phyloP scores from a whole-genome alignment of 768 basidiomycete genomes.

The Lactarius tabidus region DNA sequence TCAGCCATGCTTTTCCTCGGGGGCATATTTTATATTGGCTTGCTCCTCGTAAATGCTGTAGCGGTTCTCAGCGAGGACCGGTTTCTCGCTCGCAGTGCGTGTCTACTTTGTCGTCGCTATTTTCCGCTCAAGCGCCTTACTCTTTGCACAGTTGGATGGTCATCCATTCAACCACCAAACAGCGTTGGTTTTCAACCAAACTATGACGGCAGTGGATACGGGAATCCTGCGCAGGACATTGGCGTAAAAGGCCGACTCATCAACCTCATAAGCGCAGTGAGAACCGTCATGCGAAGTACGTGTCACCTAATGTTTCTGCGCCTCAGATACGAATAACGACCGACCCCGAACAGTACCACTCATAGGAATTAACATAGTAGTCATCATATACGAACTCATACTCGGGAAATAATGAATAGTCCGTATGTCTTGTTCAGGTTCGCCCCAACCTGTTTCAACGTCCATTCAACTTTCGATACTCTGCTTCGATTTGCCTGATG shows the following conservation, averaged over 20 bases:
- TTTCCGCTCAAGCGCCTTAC: constrained; percentile 17
- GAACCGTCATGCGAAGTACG: constrained; percentile 97
- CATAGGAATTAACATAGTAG: constrained; percentile 79
- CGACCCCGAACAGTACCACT: constrained; percentile 71
- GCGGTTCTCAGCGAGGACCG: constrained; percentile 95
- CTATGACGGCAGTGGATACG: constrained; percentile 67
- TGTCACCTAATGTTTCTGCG: constrained; percentile 27
- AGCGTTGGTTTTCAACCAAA: constrained; percentile 59
- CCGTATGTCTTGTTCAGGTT: background rate
- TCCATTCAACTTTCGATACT: constrained; percentile 61
- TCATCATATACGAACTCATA: constrained; percentile 82
- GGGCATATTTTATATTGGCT: constrained; percentile 74
- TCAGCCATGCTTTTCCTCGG: constrained; percentile 55
- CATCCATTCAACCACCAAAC: constrained; percentile 59
- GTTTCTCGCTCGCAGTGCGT: constrained; percentile 87
- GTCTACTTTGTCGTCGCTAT: constrained; percentile 3
- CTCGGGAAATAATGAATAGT: constrained; percentile 45
- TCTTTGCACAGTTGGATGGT: constrained; percentile 75
- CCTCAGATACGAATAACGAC: constrained; percentile 19
- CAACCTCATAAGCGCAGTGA: constrained; percentile 90
- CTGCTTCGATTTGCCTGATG: constrained; percentile 68
- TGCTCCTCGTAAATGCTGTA: constrained; percentile 91
- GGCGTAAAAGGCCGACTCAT: constrained; percentile 83
- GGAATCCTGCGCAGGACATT: constrained; percentile 49
- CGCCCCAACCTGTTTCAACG: background rate